Evolutionary conservation across 2,329 filamentous ascomycete genomes (phyloP), one percentile per base, ranked within the genome.

Genomic region (Trichoderma citrinoviride): DNA sequence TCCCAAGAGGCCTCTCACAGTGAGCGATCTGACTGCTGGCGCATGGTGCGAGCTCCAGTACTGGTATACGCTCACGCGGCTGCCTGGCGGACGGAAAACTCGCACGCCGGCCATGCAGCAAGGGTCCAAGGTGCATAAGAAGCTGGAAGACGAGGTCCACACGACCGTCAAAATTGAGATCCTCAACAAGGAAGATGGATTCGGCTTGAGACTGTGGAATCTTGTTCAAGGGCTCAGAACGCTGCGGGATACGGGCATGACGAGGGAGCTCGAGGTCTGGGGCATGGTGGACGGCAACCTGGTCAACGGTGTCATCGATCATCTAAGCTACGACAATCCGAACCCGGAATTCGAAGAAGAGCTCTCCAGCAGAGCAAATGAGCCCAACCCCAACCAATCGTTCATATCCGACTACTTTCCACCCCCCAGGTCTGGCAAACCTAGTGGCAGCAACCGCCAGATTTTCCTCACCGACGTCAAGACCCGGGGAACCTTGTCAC

Each of bases 21-120:
- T 98, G 1, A 93, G 91, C 2, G 95, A 99, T 75, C 79, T 98
- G 25, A 87, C 93, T 0, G 90, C 92, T 1, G 93, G 93, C 2
- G 89, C 93, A 7, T 99, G 95, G 95, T 99, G 95, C 75, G 94
- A 99, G 77, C 77, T 98, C 66, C 93, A 98, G 75, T 96, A 97
- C 72, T 93, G 88, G 82, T 97, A 96, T 77, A 91, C 87, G 0
- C 82, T 99, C 62, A 91, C 88, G 3, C 88, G 86, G 62, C 86
- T 86, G 4, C 84, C 83, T 0, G 80, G 89, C 72, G 95, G 94
- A 0, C 86, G 85, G 65, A 93, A 90, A 74, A 89, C 85, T 61
- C 82, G 82, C 40, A 98, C 93, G 0, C 77, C 85, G 2, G 92
- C 92, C 0, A 99, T 99, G 95, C 89, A 88, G 73, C 84, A 87